Percentiles rank a stretch among this genome's conserved stretches.
These are phyloP conservation scores for Alisma plantagoaquatica DNA, from an alignment of 106 monocot genomes.

Conservation along the genomic window DNA sequence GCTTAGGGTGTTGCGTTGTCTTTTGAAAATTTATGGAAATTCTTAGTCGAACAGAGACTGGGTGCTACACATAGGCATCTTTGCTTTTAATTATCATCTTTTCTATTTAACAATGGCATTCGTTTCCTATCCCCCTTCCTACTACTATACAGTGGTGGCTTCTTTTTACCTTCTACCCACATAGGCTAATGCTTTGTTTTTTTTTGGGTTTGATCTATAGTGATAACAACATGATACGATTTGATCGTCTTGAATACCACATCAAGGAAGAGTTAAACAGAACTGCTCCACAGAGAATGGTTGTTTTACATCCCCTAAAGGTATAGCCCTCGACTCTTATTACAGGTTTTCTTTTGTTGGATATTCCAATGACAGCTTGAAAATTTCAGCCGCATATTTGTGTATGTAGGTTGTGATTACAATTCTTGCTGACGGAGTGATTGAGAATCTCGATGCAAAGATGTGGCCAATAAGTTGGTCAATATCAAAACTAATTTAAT, in stretches of 20 bases:
- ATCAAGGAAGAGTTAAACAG: constrained; percentile 93
- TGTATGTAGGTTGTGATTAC: constrained; percentile 70
- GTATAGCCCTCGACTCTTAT: too few relatives aligned
- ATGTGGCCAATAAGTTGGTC: too few relatives aligned
- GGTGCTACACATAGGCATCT: too few relatives aligned
- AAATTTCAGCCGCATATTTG: background rate
- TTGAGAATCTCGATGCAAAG: constrained; percentile 77
- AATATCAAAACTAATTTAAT: too few relatives aligned
- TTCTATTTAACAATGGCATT: too few relatives aligned
- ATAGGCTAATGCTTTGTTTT: background rate
- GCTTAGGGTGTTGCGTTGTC: too few relatives aligned
- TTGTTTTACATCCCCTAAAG: constrained; percentile 90
- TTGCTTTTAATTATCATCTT: background rate
- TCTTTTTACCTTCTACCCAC: too few relatives aligned
- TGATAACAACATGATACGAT: constrained; percentile 90
- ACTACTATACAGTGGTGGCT: background rate
- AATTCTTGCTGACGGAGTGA: constrained; percentile 54
- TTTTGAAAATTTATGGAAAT: too few relatives aligned
- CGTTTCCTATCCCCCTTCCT: background rate
- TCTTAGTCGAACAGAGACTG: too few relatives aligned
- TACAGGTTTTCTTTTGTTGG: background rate
- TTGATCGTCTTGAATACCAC: constrained; percentile 79
- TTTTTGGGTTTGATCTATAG: constrained; percentile 22
- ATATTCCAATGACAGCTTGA: background rate
- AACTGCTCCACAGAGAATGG: constrained; percentile 70